A percentile compares a stretch with the other conserved stretches of the same genome.
These are phyloP conservation scores for Ophidiomyces ophidiicola DNA, from an alignment of 2,329 filamentous ascomycete genomes.

Conservation along the genomic window DNA sequence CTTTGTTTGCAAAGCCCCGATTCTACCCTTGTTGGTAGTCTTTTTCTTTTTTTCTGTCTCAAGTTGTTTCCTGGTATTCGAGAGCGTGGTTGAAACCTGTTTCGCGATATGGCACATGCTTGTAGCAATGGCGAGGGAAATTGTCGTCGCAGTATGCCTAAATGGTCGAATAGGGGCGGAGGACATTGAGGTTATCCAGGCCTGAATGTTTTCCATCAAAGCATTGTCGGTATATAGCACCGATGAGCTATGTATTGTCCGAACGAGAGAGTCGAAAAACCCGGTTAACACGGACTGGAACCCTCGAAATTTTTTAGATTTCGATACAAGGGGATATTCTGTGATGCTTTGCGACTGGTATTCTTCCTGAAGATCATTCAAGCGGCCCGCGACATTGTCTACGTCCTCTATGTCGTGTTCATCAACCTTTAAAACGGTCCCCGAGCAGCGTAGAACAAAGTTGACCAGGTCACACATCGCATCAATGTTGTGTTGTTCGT, in stretches of 20 bases:
- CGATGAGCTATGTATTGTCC: conserved; percentile 68
- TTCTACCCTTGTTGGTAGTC: conserved; percentile 64
- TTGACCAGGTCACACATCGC: conserved; percentile 50
- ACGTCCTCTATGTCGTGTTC: conserved; percentile 77
- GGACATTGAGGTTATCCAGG: conserved; percentile 86
- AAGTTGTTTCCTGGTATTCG: conserved; percentile 64
- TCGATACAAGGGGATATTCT: conserved; percentile 85
- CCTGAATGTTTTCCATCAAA: conserved; percentile 75
- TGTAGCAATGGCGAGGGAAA: conserved; percentile 66
- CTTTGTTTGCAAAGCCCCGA: conserved; percentile 59
- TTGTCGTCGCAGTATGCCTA: conserved; percentile 81
- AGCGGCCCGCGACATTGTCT: conserved; percentile 66
- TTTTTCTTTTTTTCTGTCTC: conserved; percentile 63
- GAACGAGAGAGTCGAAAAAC: conserved; percentile 68
- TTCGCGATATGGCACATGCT: conserved; percentile 63
- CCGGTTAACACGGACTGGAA: conserved; percentile 67
- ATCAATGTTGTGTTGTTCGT: conserved; percentile 43
- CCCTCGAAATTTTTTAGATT: conserved; percentile 58
- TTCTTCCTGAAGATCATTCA: conserved; percentile 75
- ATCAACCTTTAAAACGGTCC: conserved; percentile 67
- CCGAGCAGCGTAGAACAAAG: conserved; percentile 55
- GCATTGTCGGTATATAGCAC: conserved; percentile 63
- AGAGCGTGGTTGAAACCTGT: conserved; percentile 57
- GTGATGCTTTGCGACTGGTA: conserved; percentile 73
- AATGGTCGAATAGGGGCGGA: conserved; percentile 80